Evolutionary conservation across 2,329 filamentous ascomycete genomes (phyloP).

Genomic region (Thielaviopsis cerberus): DNA sequence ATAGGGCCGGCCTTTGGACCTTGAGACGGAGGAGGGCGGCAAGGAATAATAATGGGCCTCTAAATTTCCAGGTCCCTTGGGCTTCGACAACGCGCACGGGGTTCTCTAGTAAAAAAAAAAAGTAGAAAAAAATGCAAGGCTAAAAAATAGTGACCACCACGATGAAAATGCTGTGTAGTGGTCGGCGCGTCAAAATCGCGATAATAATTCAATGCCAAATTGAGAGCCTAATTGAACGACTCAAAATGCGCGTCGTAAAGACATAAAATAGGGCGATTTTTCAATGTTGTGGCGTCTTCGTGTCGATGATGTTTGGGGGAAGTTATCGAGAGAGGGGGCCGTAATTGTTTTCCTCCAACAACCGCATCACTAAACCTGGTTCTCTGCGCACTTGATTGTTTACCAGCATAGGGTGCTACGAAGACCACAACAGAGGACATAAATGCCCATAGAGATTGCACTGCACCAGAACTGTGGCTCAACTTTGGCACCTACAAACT

Average conservation of each 20-base stretch:
- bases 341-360: slow-evolving; percentile 1
- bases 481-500: neutral
- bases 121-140: neutral
- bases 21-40: slow-evolving; percentile 1
- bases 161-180: slow-evolving; percentile 3
- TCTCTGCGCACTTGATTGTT: neutral
- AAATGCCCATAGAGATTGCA: neutral
- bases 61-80: neutral
- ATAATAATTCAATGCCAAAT: slow-evolving; percentile 5
- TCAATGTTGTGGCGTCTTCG: neutral
- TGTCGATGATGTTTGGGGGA: slow-evolving; percentile 11
- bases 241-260: slow-evolving; percentile 5
- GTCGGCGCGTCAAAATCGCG: slow-evolving; percentile 9
- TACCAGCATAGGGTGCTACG: neutral
- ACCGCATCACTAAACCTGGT: neutral
- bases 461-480: neutral
- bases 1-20: neutral
- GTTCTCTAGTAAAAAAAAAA: neutral
- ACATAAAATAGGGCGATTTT: neutral
- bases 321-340: slow-evolving; percentile 9
- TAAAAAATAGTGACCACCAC: slow-evolving; percentile 3
- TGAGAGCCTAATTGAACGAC: neutral
- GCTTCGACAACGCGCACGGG: neutral
- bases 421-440: neutral
- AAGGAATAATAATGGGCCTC: slow-evolving; percentile 1